Percentiles rank a stretch among this genome's conserved stretches.
phyloP scores from a whole-genome alignment of 208 protist genomes.

The Wallacemonas collosoma region DNA sequence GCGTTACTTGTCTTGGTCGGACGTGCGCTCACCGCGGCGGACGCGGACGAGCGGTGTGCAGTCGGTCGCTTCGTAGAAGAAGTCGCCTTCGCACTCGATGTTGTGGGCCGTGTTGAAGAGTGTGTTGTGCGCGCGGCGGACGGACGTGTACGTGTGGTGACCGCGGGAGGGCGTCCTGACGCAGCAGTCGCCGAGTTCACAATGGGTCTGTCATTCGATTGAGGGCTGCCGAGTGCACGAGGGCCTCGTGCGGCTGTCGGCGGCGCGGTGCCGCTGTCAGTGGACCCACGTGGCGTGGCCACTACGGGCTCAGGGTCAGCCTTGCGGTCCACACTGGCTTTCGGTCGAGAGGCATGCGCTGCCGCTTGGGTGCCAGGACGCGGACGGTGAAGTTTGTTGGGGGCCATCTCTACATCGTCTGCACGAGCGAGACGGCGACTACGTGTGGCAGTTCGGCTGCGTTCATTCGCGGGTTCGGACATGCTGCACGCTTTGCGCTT shows the following conservation, averaged over 20 bases:
- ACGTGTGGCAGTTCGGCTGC: slow-evolving; percentile 1
- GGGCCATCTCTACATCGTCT: background rate
- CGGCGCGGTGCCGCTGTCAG: background rate
- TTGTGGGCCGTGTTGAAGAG: background rate
- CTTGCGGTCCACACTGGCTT: background rate
- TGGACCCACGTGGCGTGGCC: background rate
- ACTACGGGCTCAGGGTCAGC: background rate
- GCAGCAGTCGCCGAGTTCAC: no score
- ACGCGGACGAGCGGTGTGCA: background rate
- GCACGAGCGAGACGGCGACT: slow-evolving; percentile 4
- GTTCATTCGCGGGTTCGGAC: slow-evolving; percentile 1
- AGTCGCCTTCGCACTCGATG: background rate
- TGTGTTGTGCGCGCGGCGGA: background rate
- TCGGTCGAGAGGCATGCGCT: background rate
- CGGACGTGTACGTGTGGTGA: background rate
- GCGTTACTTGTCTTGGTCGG: background rate
- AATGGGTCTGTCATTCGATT: background rate
- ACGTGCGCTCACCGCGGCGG: no score
- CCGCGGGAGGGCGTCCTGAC: background rate
- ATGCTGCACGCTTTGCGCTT: background rate
- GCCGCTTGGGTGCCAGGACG: background rate
- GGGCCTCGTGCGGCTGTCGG: background rate
- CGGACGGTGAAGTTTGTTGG: slow-evolving; percentile 11
- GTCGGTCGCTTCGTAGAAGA: background rate
- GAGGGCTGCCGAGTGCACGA: background rate